Conservation (phyloP, 1,284 basidiomycete genomes). For the Mycosarcoma maydis region DNA sequence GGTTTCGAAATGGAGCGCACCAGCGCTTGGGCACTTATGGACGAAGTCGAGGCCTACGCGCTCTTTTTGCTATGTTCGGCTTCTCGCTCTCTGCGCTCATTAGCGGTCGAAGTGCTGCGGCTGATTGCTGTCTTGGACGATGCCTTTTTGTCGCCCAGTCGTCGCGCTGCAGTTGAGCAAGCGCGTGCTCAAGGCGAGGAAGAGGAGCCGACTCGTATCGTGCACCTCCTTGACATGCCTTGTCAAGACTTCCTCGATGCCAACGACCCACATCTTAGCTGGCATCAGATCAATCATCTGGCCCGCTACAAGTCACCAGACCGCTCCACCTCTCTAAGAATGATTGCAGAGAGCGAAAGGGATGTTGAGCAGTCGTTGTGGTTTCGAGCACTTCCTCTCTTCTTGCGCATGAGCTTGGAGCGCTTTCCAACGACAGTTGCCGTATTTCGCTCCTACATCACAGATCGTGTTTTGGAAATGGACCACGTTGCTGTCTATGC, state of each 20-base stretch:
- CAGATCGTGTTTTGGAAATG: conserved; percentile 67
- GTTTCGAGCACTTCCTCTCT: conserved; percentile 67
- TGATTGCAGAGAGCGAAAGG: conserved; percentile 68
- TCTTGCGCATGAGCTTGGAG: conserved; percentile 66
- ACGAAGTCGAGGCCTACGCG: conserved; percentile 76
- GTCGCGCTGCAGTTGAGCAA: conserved; percentile 51
- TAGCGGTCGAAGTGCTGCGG: conserved; percentile 53
- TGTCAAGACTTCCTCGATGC: conserved; percentile 47
- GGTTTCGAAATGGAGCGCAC: conserved; percentile 56
- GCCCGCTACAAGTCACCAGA: conserved; percentile 46
- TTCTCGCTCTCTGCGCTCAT: conserved; percentile 73
- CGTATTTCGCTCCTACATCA: conserved; percentile 67
- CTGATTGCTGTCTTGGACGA: conserved; percentile 63
- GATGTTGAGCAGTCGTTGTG: conserved; percentile 68
- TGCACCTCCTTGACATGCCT: conserved; percentile 56
- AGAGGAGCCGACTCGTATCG: conserved; percentile 56
- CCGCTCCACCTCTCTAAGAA: conserved; percentile 36
- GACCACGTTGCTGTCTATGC: conserved; percentile 67
- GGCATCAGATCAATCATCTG: conserved; percentile 48
- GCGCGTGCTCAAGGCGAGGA: conserved; percentile 56
- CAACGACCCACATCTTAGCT: conserved; percentile 44
- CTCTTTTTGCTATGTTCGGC: conserved; percentile 79
- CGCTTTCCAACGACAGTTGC: conserved; percentile 66
- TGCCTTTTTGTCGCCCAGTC: conserved; percentile 39
- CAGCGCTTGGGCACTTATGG: conserved; percentile 66